Base-by-base conservation (phyloP, 305 asterid species). In the Ruellia speciosa region DNA sequence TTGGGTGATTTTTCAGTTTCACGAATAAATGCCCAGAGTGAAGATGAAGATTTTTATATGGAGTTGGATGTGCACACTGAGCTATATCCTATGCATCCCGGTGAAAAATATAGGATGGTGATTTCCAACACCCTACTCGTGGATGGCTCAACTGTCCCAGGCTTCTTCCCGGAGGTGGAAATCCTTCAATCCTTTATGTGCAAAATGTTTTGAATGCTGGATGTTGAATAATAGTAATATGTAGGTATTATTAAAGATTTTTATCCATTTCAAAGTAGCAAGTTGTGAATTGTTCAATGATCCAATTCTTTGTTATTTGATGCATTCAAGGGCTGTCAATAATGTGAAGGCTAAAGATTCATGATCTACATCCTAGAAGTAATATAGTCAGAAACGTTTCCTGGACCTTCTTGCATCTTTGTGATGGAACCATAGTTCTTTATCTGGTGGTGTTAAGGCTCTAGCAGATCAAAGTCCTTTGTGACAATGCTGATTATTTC, bases 1-100 rank as follows among this genome's bases (percentile, higher is more conserved):
- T 56, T 61, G 47, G 33, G 20, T 64, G 53, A 62, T 67, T 54
- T 59, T 81, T 46, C 79, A 88, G 99, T 92, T 79, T 79, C 87
- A 2, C 78, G 95, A 50, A 76, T 92, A 31, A 78, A 66, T 57
- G 99, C 90, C 8, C 63, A 53, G 52, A 59, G 72, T 33, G 89
- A 81, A 71, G 81, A 76, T 11, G 73, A 52, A 24, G 83, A 55
- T 14, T 68, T 64, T 47, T 58, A 57, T 59, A 24, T 86, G 65
- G 84, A 78, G 68, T 68, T 90, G 19, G 96, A 90, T 49, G 84
- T 92, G 70, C 72, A 81, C 70, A 67, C 81, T 1, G 83, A 78
- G 54, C 18, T 92, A 56, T 92, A 88, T 53, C 87, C 88, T 49
- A 84, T 92, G 81, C 71, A 17, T 43, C 62, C 71, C 1, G 77